Conservation (phyloP, 805 yeast genomes). For the Metschnikowia dekortorum region DNA sequence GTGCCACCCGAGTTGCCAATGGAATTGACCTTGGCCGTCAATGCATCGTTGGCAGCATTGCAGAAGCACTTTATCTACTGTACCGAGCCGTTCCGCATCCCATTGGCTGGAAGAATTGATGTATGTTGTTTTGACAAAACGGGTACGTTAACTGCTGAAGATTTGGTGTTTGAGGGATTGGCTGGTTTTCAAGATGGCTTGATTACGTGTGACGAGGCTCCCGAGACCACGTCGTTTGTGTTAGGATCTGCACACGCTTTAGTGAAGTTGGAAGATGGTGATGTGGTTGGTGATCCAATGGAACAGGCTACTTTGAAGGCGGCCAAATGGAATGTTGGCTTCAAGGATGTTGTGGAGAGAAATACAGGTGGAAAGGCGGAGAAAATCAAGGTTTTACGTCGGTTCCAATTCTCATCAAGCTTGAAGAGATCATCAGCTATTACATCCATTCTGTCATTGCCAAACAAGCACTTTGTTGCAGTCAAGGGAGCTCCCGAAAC, state of each 20-base stretch:
- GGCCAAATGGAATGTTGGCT: slow-evolving; percentile 77
- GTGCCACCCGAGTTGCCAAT: slow-evolving; percentile 99
- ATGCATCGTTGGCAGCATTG: slow-evolving; percentile 81
- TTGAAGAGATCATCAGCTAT: slow-evolving; percentile 92
- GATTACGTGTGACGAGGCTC: slow-evolving; percentile 56
- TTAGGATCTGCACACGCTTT: slow-evolving; percentile 96
- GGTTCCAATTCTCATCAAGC: slow-evolving; percentile 96
- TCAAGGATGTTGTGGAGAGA: slow-evolving; percentile 65
- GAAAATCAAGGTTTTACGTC: slow-evolving; percentile 72
- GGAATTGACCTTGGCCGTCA: slow-evolving; percentile 98
- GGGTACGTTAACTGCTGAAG: slow-evolving; percentile 97
- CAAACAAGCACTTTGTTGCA: slow-evolving; percentile 60
- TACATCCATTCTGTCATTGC: slow-evolving; percentile 48
- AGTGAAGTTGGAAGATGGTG: slow-evolving; percentile 92
- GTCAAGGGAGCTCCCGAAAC: slow-evolving; percentile 99
- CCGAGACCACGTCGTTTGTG: slow-evolving; percentile 62
- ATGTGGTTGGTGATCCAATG: slow-evolving; percentile 98
- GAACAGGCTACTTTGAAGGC: slow-evolving; percentile 93
- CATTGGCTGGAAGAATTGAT: slow-evolving; percentile 95
- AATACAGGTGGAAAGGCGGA: slow-evolving; percentile 27
- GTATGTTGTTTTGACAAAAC: slow-evolving; percentile 98
- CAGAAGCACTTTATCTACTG: slow-evolving; percentile 88
- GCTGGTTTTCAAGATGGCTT: slow-evolving; percentile 68
- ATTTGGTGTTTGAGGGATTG: slow-evolving; percentile 90
- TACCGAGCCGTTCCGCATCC: slow-evolving; percentile 97